These are phyloP conservation scores for Panicum hallii DNA, from an alignment of 202 grass and related monocot genomes.

Conservation along the genomic window DNA sequence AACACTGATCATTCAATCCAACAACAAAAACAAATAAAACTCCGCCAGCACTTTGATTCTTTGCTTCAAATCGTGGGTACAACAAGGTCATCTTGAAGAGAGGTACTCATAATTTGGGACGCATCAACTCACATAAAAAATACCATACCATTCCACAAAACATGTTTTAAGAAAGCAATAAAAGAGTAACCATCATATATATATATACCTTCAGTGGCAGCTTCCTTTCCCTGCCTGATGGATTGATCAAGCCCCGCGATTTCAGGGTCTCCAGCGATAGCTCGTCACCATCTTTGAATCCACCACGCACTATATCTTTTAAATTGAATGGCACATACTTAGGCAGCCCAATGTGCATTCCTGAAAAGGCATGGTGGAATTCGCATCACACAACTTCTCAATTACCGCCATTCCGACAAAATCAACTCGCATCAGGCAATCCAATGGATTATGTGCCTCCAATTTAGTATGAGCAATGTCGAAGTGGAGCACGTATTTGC, in stretches of 20 bases:
- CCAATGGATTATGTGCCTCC: not conserved
- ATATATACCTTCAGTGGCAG: constrained; percentile 91
- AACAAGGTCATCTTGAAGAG: not conserved
- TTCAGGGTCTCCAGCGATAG: constrained; percentile 85
- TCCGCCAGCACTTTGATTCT: not conserved
- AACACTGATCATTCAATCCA: not conserved
- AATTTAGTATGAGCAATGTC: constrained; percentile 27
- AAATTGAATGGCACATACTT: constrained; percentile 94
- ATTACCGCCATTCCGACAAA: not conserved
- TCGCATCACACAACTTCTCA: constrained; percentile 31
- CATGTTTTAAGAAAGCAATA: constrained; percentile 13
- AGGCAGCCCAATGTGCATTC: constrained; percentile 88
- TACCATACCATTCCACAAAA: not conserved
- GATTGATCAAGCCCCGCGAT: constrained; percentile 81
- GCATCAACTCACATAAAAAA: not conserved
- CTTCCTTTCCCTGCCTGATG: constrained; percentile 88
- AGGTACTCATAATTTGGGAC: not conserved
- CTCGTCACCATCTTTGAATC: constrained; percentile 93
- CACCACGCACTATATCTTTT: constrained; percentile 75
- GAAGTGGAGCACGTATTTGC: not conserved
- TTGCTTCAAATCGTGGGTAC: constrained; percentile 8
- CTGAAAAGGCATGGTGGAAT: constrained; percentile 54
- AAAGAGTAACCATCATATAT: constrained; percentile 18
- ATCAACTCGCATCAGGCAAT: not conserved
- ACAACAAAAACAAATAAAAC: not conserved